Evolutionary conservation across 352 stramenopile genomes (phyloP), one percentile per base, ranked within the genome.

Genomic region (Globisporangium megalacanthum): DNA sequence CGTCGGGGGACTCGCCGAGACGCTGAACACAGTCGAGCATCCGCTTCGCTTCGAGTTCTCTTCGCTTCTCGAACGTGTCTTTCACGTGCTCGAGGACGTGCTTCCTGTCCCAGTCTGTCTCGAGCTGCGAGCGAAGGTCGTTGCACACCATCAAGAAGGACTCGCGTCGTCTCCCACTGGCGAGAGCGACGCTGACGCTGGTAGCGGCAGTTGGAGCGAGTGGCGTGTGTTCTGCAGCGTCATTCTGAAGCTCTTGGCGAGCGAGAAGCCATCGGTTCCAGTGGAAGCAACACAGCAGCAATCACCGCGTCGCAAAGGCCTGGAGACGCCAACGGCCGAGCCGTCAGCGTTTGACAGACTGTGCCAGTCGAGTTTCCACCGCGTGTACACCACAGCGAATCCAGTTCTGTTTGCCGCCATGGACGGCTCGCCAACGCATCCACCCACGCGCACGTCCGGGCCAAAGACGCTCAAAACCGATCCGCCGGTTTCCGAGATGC

Each of bases 321-420:
- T 52, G 42, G 17, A 53, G 25, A 31, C 57, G 6, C 4, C 42
- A 58, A 51, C 59, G 36, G 50, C 25, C 8, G 53, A 31, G 9
- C 58, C 62, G 35, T 83, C 49, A 9, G 68, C 64, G 31, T 86
- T 86, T 49, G 69, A 77, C 47, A 52, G 20, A 17, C 64, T 86
- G 48, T 79, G 70, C 19, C 65, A 62, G 25, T 77, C 62, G 50
- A 58, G 69, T 35, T 86, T 70, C 45, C 73, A 86, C 54, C 54
- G 68, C 11, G 45, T 69, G 25, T 86, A 83, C 42, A 68, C 72
- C 53, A 65, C 75, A 36, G 60, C 73, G 9, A 67, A 86, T 49
- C 54, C 66, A 6, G 66, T 78, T 57, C 45, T 78, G 55, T 74
- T 85, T 48, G 60, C 59, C 5, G 70, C 51, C 19, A 70, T 83